phyloP scores from a whole-genome alignment of 768 basidiomycete genomes.

The Panus rudis region DNA sequence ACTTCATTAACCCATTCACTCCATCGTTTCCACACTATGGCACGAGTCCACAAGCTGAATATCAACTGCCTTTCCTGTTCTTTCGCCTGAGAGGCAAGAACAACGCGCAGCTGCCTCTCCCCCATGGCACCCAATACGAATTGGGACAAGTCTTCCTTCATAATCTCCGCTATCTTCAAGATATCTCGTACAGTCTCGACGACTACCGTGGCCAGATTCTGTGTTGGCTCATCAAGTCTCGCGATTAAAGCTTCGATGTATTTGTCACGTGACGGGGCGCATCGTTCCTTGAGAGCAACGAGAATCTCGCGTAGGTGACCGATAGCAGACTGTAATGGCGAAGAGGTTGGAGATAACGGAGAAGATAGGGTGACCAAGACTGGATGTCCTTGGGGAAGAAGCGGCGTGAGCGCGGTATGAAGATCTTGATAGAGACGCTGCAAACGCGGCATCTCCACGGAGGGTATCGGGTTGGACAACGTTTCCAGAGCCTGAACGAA shows the following conservation, averaged over 20 bases:
- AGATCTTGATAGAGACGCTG: slow-evolving; percentile 51
- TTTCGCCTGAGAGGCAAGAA: slow-evolving; percentile 48
- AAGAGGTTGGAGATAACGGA: slow-evolving; percentile 61
- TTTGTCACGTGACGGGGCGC: slow-evolving; percentile 59
- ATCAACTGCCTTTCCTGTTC: slow-evolving; percentile 48
- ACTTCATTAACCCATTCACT: slow-evolving; percentile 15
- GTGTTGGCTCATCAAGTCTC: slow-evolving; percentile 24
- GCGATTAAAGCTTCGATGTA: slow-evolving; percentile 39
- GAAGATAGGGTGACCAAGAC: slow-evolving; percentile 46
- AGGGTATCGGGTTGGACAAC: slow-evolving; percentile 52
- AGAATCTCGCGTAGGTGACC: slow-evolving; percentile 49
- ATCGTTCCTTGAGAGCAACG: slow-evolving; percentile 46
- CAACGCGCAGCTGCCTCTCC: slow-evolving; percentile 46
- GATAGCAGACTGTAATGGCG: slow-evolving; percentile 54
- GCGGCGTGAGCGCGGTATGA: slow-evolving; percentile 38
- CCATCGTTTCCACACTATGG: slow-evolving; percentile 23
- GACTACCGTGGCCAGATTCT: slow-evolving; percentile 39
- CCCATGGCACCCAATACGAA: slow-evolving; percentile 61
- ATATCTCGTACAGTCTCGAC: slow-evolving; percentile 40
- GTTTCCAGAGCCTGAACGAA: slow-evolving; percentile 43
- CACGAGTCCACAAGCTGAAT: slow-evolving; percentile 40
- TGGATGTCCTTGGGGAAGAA: slow-evolving; percentile 51
- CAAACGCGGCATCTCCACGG: slow-evolving; percentile 52
- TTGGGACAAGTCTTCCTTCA: slow-evolving; percentile 64
- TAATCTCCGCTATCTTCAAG: slow-evolving; percentile 47